Base-by-base conservation (phyloP, 768 basidiomycete species). In the Panaeolus papilionaceus region DNA sequence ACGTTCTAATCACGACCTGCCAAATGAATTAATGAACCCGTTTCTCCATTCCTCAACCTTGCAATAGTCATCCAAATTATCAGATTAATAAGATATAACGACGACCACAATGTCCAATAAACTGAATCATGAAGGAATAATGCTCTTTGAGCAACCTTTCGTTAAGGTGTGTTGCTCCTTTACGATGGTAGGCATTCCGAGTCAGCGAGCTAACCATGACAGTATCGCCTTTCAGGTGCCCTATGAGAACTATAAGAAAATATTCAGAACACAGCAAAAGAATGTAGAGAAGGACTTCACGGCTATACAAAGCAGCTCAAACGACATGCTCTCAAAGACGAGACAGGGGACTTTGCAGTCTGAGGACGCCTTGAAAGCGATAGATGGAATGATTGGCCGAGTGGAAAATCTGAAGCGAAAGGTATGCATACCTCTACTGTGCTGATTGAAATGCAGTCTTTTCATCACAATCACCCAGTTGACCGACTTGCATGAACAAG, bases 81-180 rank as follows among this genome's bases (percentile, higher is more conserved):
- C 40, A 42, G 3, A 42, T 11, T 42, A 23, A 49, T 9, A 51
- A 23, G 20, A 2, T 58, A n/a, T 37, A 37, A 33, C 33, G 10
- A 58, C 20, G 18, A 18, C 4, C 61, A 62, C 39, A 23, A 85
- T 86, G 85, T 75, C 76, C 26, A 81, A 76, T 76, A 93, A 89
- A 73, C 76, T 92, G 64, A 91, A 90, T 71, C 73, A 86, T 4
- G 94, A 95, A 61, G 92, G 92, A 0, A 80, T 90, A 12, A 81
- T 94, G 75, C 85, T 94, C 67, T 92, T 95, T 69, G 94, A 95
- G 76, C 93, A 95, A 72, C 93, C 93, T 0, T 93, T 95, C 77
- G 86, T 86, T 16, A 82, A 89, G 72, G 93, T 94, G 73, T 63
- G 85, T 73, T 51, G 47, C 14, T 38, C 33, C 33, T 40, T 65